phyloP scores from a whole-genome alignment of 1,139 yeast genomes.

The Diutina ranongensis region DNA sequence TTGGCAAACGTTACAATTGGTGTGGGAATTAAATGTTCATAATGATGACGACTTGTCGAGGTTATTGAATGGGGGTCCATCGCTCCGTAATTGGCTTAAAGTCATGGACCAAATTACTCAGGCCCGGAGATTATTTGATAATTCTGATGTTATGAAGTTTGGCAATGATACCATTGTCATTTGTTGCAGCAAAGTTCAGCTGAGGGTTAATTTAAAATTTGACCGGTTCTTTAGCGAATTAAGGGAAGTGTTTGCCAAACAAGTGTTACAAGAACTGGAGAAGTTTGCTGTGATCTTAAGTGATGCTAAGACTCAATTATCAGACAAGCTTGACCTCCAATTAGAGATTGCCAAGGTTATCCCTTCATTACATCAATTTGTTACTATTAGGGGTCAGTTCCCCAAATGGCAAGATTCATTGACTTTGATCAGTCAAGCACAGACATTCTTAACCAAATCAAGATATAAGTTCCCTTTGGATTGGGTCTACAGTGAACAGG shows the following conservation, averaged over 20 bases:
- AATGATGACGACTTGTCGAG: not conserved
- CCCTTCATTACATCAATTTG: not conserved
- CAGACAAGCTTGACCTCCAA: slow-evolving; percentile 13
- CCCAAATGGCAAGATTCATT: not conserved
- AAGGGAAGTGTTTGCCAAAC: not conserved
- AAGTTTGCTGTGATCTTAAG: slow-evolving; percentile 9
- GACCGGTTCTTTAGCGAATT: slow-evolving; percentile 1
- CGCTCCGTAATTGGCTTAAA: not conserved
- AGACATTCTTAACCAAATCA: not conserved
- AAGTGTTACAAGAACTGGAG: not conserved
- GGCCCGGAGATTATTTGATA: not conserved
- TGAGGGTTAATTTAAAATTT: not conserved
- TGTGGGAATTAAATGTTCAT: not conserved
- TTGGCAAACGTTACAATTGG: not conserved
- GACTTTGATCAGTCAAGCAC: not conserved
- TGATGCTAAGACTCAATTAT: slow-evolving; percentile 33
- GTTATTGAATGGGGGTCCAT: not conserved
- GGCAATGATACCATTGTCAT: not conserved
- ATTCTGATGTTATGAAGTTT: not conserved
- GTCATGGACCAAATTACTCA: not conserved
- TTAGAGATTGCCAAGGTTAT: not conserved
- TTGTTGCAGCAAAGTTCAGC: not conserved
- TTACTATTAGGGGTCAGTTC: not conserved
- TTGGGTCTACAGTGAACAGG: slow-evolving; percentile 58
- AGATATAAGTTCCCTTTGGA: slow-evolving; percentile 22